A percentile compares a stretch with the other conserved stretches of the same genome.
These are phyloP conservation scores for Corylus avellana DNA, from an alignment of 306 rosid genomes.

Conservation along the genomic window DNA sequence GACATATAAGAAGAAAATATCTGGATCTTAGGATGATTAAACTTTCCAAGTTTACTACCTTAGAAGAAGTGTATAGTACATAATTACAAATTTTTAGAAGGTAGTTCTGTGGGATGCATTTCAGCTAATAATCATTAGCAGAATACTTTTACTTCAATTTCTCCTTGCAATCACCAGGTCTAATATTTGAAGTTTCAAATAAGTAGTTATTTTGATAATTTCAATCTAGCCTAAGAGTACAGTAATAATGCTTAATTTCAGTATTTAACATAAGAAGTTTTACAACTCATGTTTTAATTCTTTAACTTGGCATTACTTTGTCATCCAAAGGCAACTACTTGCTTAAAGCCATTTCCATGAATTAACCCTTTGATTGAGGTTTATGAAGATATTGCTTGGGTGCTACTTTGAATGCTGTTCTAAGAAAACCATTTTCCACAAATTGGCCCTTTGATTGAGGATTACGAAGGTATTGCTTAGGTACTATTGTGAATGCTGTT, in stretches of 20 bases:
- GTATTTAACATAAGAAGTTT: neutral
- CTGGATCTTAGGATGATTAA: neutral
- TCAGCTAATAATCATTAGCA: neutral
- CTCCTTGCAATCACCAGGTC: neutral
- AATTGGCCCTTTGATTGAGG: no score
- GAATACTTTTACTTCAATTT: neutral
- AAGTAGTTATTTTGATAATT: neutral
- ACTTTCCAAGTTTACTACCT: neutral
- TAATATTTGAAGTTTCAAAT: neutral
- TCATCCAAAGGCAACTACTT: no score
- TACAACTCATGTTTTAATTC: neutral
- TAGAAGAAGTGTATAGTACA: neutral
- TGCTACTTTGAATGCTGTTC: no score
- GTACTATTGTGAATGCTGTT: no score
- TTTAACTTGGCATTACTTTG: no score
- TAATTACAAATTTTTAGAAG: neutral
- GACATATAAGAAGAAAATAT: neutral
- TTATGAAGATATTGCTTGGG: no score
- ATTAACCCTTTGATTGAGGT: no score
- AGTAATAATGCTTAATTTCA: neutral
- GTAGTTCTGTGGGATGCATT: neutral
- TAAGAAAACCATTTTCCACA: no score
- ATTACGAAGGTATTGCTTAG: no score
- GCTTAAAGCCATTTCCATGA: no score
- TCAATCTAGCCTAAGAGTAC: neutral